These are phyloP conservation scores for Metschnikowia santaceciliae DNA, from an alignment of 805 yeast genomes.

Conservation along the genomic window DNA sequence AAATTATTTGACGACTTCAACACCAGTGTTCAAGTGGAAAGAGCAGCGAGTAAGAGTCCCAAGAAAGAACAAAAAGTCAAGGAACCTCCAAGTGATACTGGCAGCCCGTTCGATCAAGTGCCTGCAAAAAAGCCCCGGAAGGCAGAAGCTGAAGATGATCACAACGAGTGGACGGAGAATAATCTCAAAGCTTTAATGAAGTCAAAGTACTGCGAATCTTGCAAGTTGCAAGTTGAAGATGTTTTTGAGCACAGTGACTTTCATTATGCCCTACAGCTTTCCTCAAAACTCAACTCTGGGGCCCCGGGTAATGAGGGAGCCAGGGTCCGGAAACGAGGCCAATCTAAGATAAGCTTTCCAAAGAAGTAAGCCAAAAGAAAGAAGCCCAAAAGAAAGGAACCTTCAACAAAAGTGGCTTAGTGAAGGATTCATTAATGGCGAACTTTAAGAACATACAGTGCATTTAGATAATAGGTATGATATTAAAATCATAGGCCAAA, in stretches of 20 bases:
- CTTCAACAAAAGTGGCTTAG: neutral
- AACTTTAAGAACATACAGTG: too few relatives aligned
- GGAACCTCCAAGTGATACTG: neutral
- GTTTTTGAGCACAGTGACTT: conserved; percentile 51
- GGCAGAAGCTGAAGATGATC: neutral
- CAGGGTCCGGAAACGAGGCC: neutral
- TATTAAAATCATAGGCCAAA: too few relatives aligned
- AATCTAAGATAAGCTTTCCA: neutral
- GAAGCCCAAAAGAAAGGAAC: neutral
- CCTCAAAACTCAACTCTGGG: conserved; percentile 34
- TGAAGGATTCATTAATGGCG: too few relatives aligned
- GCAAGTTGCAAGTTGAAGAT: conserved; percentile 26
- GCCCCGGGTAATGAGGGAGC: neutral
- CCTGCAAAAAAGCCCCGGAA: neutral
- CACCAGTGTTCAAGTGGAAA: conserved; percentile 7
- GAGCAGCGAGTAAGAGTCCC: conserved; percentile 8
- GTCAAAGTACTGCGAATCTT: conserved; percentile 24
- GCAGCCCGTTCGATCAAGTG: neutral
- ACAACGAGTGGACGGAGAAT: conserved; percentile 1
- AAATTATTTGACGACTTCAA: conserved; percentile 22
- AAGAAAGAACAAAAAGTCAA: conserved; percentile 3
- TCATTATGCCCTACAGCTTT: conserved; percentile 50
- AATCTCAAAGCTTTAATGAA: conserved; percentile 18
- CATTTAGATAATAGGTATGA: too few relatives aligned
- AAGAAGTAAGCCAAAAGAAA: neutral